Evolutionary conservation across 2,329 filamentous ascomycete species (phyloP).

Genomic region (Nigrospora oryzae): DNA sequence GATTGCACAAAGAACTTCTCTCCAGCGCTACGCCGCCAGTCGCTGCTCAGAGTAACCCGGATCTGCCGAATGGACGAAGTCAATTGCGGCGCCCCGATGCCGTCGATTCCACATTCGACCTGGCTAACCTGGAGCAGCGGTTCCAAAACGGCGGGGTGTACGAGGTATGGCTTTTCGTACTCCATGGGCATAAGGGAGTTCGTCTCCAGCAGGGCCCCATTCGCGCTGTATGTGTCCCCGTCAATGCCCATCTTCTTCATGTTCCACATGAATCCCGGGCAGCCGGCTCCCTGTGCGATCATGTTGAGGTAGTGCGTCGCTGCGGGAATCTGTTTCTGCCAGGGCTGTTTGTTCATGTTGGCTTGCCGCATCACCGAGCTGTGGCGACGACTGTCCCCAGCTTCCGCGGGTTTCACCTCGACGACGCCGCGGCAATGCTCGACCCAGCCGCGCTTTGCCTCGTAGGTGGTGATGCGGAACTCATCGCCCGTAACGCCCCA

Average conservation of each 20-base stretch:
- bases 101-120: slow-evolving; percentile 19
- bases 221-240: slow-evolving; percentile 9
- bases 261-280: slow-evolving; percentile 13
- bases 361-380: background rate
- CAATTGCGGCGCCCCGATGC: slow-evolving; percentile 4
- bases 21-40: slow-evolving; percentile 7
- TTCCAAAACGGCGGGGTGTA: slow-evolving; percentile 30
- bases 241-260: slow-evolving; percentile 11
- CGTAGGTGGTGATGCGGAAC: slow-evolving; percentile 27
- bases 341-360: slow-evolving; percentile 19
- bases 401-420: slow-evolving; percentile 10
- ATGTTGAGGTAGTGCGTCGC: slow-evolving; percentile 10
- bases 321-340: slow-evolving; percentile 21
- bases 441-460: slow-evolving; percentile 24
- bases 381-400: no score
- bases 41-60: slow-evolving; percentile 7
- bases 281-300: slow-evolving; percentile 7
- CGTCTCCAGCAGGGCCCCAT: slow-evolving; percentile 24
- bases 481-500: slow-evolving; percentile 18
- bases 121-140: slow-evolving; percentile 20
- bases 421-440: slow-evolving; percentile 27
- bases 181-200: slow-evolving; percentile 24
- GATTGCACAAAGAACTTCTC: slow-evolving; percentile 10
- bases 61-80: slow-evolving; percentile 10
- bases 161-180: slow-evolving; percentile 23